These are phyloP conservation scores for Hirsutella minnesotensis DNA, from an alignment of 2,329 filamentous ascomycete species.

Conservation along the genomic window DNA sequence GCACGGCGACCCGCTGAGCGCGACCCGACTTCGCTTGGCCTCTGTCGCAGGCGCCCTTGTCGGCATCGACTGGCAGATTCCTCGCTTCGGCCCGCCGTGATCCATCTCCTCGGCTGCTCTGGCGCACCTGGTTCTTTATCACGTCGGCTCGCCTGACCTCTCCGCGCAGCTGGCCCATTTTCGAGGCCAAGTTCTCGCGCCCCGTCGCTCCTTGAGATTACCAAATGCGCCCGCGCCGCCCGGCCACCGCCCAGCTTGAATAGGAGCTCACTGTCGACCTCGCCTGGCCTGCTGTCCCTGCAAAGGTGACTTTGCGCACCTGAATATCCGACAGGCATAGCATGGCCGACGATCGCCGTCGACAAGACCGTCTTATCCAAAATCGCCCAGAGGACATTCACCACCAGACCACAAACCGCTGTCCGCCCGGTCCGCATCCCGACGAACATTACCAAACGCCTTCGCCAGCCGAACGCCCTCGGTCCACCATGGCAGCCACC, in stretches of 20 bases:
- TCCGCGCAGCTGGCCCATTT: neutral
- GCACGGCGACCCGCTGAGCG: too few species aligned
- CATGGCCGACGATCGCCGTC: conserved; percentile 27
- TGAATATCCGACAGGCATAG: conserved; percentile 13
- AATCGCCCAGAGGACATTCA: conserved; percentile 21
- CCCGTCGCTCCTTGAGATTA: neutral
- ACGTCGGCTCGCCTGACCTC: neutral
- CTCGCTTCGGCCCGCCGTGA: too few species aligned
- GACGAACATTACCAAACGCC: conserved; percentile 1
- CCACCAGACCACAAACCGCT: conserved; percentile 3
- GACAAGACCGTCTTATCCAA: conserved; percentile 24
- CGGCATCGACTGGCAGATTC: too few species aligned
- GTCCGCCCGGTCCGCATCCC: conserved; percentile 1
- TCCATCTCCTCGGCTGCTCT: too few species aligned
- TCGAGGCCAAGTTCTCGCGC: neutral
- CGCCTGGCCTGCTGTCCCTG: conserved; percentile 1
- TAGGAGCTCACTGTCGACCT: conserved; percentile 1
- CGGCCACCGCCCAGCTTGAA: conserved; percentile 3
- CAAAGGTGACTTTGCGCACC: conserved; percentile 10
- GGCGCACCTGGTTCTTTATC: too few species aligned
- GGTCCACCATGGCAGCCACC: conserved; percentile 28
- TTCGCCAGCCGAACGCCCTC: conserved; percentile 10
- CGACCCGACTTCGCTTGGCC: too few species aligned
- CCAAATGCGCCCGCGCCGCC: conserved; percentile 8
- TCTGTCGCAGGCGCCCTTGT: too few species aligned